These are phyloP conservation scores for Nannochloris sp. DNA, from an alignment of 139 green algal genomes.

Conservation along the genomic window DNA sequence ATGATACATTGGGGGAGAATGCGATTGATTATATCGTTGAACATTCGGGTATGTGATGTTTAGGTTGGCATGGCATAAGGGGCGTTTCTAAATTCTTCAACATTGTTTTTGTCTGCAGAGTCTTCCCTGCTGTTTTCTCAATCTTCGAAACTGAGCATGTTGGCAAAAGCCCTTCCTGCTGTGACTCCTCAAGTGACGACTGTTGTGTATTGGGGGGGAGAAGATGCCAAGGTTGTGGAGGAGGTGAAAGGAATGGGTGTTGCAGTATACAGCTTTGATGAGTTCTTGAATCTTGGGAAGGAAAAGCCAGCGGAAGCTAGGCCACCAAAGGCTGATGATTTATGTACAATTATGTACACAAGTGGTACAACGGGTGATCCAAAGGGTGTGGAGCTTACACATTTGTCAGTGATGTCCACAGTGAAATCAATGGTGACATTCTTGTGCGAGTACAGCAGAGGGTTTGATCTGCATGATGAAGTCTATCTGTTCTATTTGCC, in stretches of 20 bases:
- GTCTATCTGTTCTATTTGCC: constrained; percentile 67
- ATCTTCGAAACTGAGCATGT: constrained; percentile 48
- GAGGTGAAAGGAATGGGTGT: constrained; percentile 23
- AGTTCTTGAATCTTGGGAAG: constrained; percentile 49
- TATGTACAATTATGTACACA: constrained; percentile 96
- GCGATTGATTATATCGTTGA: constrained; percentile 89
- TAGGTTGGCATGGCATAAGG: not conserved
- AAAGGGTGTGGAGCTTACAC: constrained; percentile 77
- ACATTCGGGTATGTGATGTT: constrained; percentile 36
- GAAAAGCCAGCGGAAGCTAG: constrained; percentile 26
- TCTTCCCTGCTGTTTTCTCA: constrained; percentile 40
- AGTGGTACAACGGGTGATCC: constrained; percentile 77
- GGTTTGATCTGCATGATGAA: constrained; percentile 23
- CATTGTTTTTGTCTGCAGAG: constrained; percentile 15
- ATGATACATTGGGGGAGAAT: constrained; percentile 85
- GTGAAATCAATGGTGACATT: constrained; percentile 44
- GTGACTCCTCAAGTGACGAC: constrained; percentile 44
- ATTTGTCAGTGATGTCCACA: constrained; percentile 50
- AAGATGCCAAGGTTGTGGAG: constrained; percentile 5
- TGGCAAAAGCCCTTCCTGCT: constrained; percentile 48
- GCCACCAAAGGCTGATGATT: constrained; percentile 53
- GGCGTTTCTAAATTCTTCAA: not conserved
- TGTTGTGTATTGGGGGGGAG: constrained; percentile 72
- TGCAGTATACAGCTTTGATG: constrained; percentile 46
- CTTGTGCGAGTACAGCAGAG: constrained; percentile 14